phyloP scores from a whole-genome alignment of 345 rosid species.

The Xanthoceras sorbifolium region DNA sequence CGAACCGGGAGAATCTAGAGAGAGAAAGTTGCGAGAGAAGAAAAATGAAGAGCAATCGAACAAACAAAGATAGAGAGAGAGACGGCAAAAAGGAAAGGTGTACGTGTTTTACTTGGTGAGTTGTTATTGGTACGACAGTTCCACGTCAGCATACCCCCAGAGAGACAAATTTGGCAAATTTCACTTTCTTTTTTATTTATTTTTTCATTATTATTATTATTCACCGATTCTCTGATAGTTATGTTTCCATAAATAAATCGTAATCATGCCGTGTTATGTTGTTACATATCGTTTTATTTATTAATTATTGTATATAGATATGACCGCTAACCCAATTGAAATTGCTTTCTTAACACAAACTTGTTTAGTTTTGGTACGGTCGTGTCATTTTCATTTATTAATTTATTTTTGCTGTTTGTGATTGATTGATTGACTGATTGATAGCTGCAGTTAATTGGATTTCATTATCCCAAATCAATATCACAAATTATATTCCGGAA shows the following conservation, averaged over 20 bases:
- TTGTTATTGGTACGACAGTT: conserved; percentile 16
- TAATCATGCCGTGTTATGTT: not conserved
- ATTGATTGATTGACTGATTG: not conserved
- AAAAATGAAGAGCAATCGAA: conserved; percentile 4
- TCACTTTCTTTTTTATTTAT: not conserved
- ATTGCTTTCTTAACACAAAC: not conserved
- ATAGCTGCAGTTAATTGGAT: not conserved
- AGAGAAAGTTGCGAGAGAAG: conserved; percentile 20
- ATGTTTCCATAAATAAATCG: not conserved
- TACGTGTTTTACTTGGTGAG: conserved; percentile 22
- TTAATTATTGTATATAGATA: not conserved
- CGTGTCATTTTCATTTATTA: not conserved
- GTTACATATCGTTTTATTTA: not conserved
- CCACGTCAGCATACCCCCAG: conserved; percentile 13
- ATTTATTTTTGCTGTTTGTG: not conserved
- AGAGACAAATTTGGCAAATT: conserved; percentile 15
- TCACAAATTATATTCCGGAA: not conserved
- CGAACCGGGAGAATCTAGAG: conserved; percentile 16
- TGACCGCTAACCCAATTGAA: not conserved
- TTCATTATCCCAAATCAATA: not conserved
- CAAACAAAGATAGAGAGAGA: not conserved
- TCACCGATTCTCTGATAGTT: not conserved
- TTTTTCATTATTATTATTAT: not conserved
- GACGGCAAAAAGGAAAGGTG: conserved; percentile 4
- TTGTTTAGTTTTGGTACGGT: not conserved